Evolutionary conservation across 371 early-diverging fungal genomes (phyloP), one percentile per base, ranked within the genome.

Genomic region (Circinella umbellata): DNA sequence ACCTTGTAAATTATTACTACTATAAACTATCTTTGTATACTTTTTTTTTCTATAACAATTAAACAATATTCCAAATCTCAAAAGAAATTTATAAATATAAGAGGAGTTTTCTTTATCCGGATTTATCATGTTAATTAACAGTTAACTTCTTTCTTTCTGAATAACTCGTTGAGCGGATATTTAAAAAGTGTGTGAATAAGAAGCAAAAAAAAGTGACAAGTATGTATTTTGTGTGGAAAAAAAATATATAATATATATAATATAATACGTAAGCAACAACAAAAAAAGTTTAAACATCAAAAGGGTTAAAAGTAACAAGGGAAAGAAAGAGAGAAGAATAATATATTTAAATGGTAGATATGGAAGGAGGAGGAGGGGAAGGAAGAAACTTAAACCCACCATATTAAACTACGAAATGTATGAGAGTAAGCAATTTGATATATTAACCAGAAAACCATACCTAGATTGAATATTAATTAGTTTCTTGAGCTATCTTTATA

Each of bases 371-470:
- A 42, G 42, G 42, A 42, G 42, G 42, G 11, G 42, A 42, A 11
- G 11, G 42, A 1, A 42, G 53, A 18, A 53, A 57, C 34, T 57
- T 57, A 57, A 27, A 27, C 34, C 57, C 57, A 57, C 57, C 57
- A 57, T 57, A 63, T 7, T 42, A 63, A 47, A 38, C 48, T 38
- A 37, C 65, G 65, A n/a, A 48, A 51, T 10, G 65, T 64, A 38
- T 54, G 47, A 9, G 65, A 64, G n/a, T 53, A 64, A 53, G 62
- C n/a, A 18, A 68, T 47, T 68, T 83, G 84, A 63, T 74, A 81
- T 17, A 77, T 73, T 18, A 83, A 69, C 69, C 76, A 79, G 36
- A 71, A 66, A 15, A 83, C 76, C 81, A 80, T 81, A 38, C 81
- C 84, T 83, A 73, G 2, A 69, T 9, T 42, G 3, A 42, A 9